These are phyloP conservation scores for Helotiales sp. DNA, from an alignment of 2,329 filamentous ascomycete species.

Conservation along the genomic window DNA sequence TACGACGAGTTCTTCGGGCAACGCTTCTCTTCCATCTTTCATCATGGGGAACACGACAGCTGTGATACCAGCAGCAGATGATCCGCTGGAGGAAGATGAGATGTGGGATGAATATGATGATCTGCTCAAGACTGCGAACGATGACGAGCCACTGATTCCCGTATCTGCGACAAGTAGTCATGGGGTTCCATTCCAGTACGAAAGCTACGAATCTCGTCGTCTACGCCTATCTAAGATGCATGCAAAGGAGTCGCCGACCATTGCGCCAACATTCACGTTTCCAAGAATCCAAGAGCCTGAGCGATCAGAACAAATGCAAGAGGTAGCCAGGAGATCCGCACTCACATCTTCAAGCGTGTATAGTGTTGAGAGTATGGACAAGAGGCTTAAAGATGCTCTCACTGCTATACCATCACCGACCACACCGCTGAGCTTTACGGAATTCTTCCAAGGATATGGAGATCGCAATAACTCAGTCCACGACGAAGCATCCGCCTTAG, in stretches of 20 bases:
- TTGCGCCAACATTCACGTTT: conserved; percentile 19
- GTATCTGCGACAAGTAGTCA: conserved; percentile 57
- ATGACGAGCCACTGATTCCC: conserved; percentile 45
- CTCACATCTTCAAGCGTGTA: conserved; percentile 50
- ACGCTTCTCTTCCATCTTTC: too few species aligned
- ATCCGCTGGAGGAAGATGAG: conserved; percentile 81
- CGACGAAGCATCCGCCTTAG: conserved; percentile 3
- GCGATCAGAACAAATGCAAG: not conserved
- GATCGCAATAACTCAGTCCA: conserved; percentile 36
- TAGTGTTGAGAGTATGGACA: conserved; percentile 55
- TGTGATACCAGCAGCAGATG: conserved; percentile 60
- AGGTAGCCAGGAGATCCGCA: conserved; percentile 15
- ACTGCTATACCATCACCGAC: conserved; percentile 42
- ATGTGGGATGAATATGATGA: conserved; percentile 96
- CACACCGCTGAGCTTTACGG: conserved; percentile 44
- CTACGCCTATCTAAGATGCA: conserved; percentile 25
- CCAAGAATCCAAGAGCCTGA: conserved; percentile 15
- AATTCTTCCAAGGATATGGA: conserved; percentile 43
- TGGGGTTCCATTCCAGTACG: conserved; percentile 56
- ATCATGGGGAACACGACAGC: too few species aligned
- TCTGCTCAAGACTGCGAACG: conserved; percentile 74
- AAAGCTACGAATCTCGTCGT: conserved; percentile 42
- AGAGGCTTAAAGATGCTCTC: conserved; percentile 52
- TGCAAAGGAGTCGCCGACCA: conserved; percentile 27
- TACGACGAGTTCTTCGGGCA: conserved; percentile 60